phyloP scores from a whole-genome alignment of 305 asterid genomes.

The Fraxinus angustifolia region DNA sequence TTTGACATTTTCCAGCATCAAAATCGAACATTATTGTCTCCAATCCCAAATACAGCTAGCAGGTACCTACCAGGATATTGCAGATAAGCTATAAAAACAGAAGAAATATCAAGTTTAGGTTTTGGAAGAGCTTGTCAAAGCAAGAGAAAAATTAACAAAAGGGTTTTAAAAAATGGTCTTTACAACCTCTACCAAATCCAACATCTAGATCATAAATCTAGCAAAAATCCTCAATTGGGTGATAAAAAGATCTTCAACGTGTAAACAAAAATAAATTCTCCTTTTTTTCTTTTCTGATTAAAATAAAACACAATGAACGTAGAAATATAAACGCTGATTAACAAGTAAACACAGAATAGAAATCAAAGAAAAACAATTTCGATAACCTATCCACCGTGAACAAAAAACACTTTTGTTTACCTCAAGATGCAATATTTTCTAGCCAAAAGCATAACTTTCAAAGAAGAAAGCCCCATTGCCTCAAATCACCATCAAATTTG shows the following conservation, averaged over 20 bases:
- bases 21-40: conserved; percentile 32
- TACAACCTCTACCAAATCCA: conserved; percentile 9
- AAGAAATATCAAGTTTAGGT: not conserved
- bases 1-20: conserved; percentile 24
- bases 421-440: conserved; percentile 20
- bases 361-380: conserved; percentile 20
- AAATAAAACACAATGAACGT: not conserved
- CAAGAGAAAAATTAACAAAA: conserved; percentile 2
- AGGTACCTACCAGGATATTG: conserved; percentile 21
- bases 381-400: not conserved
- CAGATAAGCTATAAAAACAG: conserved; percentile 11
- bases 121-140: conserved; percentile 5
- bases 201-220: conserved; percentile 18
- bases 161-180: not conserved
- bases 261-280: conserved; percentile 8
- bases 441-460: not conserved
- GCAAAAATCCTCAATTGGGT: not conserved
- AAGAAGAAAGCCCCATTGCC: conserved; percentile 1
- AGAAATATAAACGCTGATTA: not conserved
- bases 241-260: not conserved
- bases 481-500: conserved; percentile 23
- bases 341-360: conserved; percentile 18
- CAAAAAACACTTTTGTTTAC: conserved; percentile 11
- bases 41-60: conserved; percentile 37
- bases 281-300: conserved; percentile 5